Conservation (phyloP, 257 asterid species). For the Nicotiana paniculata region DNA sequence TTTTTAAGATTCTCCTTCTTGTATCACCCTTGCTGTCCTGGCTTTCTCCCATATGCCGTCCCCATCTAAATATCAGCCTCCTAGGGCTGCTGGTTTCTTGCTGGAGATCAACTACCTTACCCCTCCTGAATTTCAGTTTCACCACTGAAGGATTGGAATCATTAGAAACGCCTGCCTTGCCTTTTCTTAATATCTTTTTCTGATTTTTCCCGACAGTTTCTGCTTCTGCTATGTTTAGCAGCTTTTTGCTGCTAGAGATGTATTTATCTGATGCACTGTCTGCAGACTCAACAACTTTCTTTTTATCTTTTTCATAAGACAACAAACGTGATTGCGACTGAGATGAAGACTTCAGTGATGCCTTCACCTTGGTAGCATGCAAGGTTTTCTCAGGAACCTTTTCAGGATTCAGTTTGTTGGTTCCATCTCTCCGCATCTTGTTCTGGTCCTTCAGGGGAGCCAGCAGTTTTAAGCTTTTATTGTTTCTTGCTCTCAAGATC, state of each 20-base stretch:
- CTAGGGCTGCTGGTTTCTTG: constrained; percentile 44
- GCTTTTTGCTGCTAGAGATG: neutral
- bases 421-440: constrained; percentile 19
- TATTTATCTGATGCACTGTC: constrained; percentile 7
- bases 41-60: constrained; percentile 31
- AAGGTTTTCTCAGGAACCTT: constrained; percentile 48
- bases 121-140: constrained; percentile 63
- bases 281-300: neutral
- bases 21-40: constrained; percentile 29
- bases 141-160: constrained; percentile 31
- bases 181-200: constrained; percentile 28
- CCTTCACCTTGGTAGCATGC: constrained; percentile 37
- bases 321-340: constrained; percentile 20
- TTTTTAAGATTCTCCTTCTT: constrained; percentile 36
- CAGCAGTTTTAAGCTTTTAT: constrained; percentile 24
- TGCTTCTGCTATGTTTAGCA: constrained; percentile 1
- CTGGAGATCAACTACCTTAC: constrained; percentile 61
- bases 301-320: constrained; percentile 26
- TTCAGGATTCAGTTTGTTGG: constrained; percentile 22
- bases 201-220: constrained; percentile 26
- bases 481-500: constrained; percentile 26
- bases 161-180: constrained; percentile 23
- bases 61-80: constrained; percentile 55
- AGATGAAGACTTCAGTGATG: constrained; percentile 21
- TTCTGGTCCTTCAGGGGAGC: constrained; percentile 30